These are phyloP conservation scores for Panicum virgatum DNA, from an alignment of 202 grass and related monocot species.

Conservation along the genomic window DNA sequence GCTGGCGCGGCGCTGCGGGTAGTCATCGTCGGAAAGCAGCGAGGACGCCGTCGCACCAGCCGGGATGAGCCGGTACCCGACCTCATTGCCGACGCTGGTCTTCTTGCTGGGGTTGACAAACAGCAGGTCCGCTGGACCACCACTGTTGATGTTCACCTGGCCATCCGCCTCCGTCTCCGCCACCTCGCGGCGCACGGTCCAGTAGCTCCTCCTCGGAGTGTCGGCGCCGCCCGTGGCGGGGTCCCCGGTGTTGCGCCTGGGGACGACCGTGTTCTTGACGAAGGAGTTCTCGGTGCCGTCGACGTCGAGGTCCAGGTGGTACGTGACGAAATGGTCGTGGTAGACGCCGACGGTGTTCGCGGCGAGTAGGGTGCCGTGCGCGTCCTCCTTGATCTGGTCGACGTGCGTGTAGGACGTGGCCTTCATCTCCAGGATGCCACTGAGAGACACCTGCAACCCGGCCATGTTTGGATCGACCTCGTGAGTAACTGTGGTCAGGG, in stretches of 20 bases:
- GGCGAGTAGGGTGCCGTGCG: slow-evolving; percentile 58
- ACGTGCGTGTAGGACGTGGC: slow-evolving; percentile 40
- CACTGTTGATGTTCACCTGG: slow-evolving; percentile 27
- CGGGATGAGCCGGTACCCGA: slow-evolving; percentile 53
- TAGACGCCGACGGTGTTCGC: slow-evolving; percentile 66
- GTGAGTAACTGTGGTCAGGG: no score
- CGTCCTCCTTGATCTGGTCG: slow-evolving; percentile 37
- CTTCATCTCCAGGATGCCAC: slow-evolving; percentile 58
- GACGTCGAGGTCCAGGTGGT: slow-evolving; percentile 65
- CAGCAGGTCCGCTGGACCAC: slow-evolving; percentile 35
- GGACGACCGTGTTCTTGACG: slow-evolving; percentile 36
- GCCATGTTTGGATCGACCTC: no score
- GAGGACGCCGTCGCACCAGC: slow-evolving; percentile 44
- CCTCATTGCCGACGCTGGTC: slow-evolving; percentile 52
- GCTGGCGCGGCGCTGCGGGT: slow-evolving; percentile 50
- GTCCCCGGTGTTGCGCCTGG: neutral
- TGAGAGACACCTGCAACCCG: slow-evolving; percentile 53
- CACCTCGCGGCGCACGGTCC: slow-evolving; percentile 46
- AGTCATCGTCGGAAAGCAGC: slow-evolving; percentile 64
- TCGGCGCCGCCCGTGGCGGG: slow-evolving; percentile 7
- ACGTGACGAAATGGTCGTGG: slow-evolving; percentile 77
- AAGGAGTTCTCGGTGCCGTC: slow-evolving; percentile 71
- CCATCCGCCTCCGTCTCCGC: slow-evolving; percentile 54
- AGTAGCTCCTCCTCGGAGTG: slow-evolving; percentile 55
- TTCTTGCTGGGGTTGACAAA: slow-evolving; percentile 56